Evolutionary conservation across 2,329 filamentous ascomycete genomes (phyloP).

Genomic region (Fusarium globosum): DNA sequence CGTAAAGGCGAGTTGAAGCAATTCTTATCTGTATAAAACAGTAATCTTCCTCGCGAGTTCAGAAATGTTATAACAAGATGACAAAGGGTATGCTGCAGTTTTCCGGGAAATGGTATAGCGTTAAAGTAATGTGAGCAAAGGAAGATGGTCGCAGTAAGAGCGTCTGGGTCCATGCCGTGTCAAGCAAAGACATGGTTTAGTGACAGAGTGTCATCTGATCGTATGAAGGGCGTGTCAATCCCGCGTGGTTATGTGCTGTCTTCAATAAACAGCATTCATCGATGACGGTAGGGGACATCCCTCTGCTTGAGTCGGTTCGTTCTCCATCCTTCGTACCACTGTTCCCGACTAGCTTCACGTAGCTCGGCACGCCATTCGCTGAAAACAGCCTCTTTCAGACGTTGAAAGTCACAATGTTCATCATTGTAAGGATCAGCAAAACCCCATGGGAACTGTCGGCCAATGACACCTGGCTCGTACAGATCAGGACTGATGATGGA

Average conservation of each 20-base stretch:
- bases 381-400: conserved; percentile 92
- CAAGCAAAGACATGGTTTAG: conserved; percentile 26
- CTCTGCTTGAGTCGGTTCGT: conserved; percentile 73
- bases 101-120: conserved; percentile 44
- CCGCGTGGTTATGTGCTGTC: conserved; percentile 8
- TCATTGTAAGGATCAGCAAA: conserved; percentile 94
- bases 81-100: conserved; percentile 52
- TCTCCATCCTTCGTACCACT: conserved; percentile 97
- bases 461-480: conserved; percentile 82
- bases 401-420: conserved; percentile 92
- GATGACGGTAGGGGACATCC: conserved; percentile 53
- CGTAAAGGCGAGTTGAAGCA: conserved; percentile 26
- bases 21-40: conserved; percentile 13
- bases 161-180: conserved; percentile 29
- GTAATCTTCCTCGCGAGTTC: conserved; percentile 29
- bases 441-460: conserved; percentile 94
- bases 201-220: not conserved
- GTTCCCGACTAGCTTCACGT: conserved; percentile 87
- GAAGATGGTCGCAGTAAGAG: conserved; percentile 34
- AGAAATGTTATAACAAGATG: conserved; percentile 41
- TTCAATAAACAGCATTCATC: conserved; percentile 42
- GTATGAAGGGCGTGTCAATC: conserved; percentile 5
- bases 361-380: conserved; percentile 92
- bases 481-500: conserved; percentile 94
- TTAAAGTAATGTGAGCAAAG: conserved; percentile 34